Base-by-base conservation (phyloP, 2,329 filamentous ascomycete genomes). In the Dothistroma septosporum region DNA sequence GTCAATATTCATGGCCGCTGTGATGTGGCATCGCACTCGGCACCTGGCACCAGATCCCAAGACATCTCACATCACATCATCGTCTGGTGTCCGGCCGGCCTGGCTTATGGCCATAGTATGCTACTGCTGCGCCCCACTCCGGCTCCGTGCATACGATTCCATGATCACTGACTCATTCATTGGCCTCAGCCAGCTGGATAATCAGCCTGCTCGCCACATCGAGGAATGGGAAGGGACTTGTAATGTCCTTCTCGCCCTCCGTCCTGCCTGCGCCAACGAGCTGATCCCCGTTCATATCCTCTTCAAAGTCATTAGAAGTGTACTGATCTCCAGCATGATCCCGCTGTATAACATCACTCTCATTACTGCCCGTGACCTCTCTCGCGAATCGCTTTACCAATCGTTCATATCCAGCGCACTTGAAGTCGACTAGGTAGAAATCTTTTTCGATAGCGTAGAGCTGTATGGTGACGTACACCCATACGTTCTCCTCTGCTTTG, bases 381-480 rank as follows among this genome's bases (percentile, higher is more conserved):
- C 68, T 65, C 8, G 77, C 74, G 52, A 80, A 72, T 5, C 76
- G 74, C 10, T 71, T 69, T 2, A 88, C 85, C 53, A 93, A 88
- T 58, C 94, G 91, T 78, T 99, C 94, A 77, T 99, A 99, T 21
- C 94, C 94, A 14, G 94, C 92, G 75, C 93, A 97, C 75, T 97
- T 97, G 82, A 99, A 99, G 75, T 99, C 94, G 53, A 99, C 94
- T 64, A 99, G 87, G 76, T 93, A 97, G 66, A 94, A 93, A 58
- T 90, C 89, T 60, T 87, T 86, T 75, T 97, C 93, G 80, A 97
- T 92, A 72, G 92, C 89, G 76, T 97, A 97, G 55, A 97, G 87
- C 74, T 97, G 94, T 65, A 99, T 97, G 66, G 96, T 92, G 74
- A 99, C 86, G 73, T 96, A 94, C 71, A 97, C 89, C 73, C 90